Base-by-base conservation (phyloP, 2,329 filamentous ascomycete species). In the Beauveria sp. region DNA sequence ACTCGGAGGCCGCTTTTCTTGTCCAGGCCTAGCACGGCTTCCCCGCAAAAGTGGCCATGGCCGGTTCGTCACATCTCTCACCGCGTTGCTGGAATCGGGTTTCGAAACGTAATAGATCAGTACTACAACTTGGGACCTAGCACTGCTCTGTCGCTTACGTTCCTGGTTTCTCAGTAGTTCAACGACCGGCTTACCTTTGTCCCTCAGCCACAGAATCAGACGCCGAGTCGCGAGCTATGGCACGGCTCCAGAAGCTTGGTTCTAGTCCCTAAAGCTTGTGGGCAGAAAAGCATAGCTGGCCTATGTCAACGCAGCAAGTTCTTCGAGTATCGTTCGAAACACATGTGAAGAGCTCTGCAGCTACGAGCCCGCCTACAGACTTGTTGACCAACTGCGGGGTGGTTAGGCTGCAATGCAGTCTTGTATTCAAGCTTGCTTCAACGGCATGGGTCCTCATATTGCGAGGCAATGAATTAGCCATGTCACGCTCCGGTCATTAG, bases 371-470 rank as follows among this genome's bases (percentile, higher is more conserved):
- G 8, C 26, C 7, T 37, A 12, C 26, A 52, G 40, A 34, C 48
- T 22, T 37, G 12, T 24, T 37, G 12, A 34, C 37, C 10, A 22
- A 20, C 12, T 52, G 52, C 28, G 59, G 43, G 51, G 59, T 55
- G 55, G 22, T 61, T 55, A 44, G 59, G 52, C 59, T 55, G 59
- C 52, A 53, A 61, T 61, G 52, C 59, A 55, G 40, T 61, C 22
- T 54, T 54, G 41, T 54, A 48, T 55, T 55, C 43, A 48, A 59
- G 37, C 56, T 59, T 47, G 37, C 58, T 54, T 53, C 40, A 26
- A 44, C 20, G 12, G 16, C 14, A 22, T 47, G 16, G 7, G 37
- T 20, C 14, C 3, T 37, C 18, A n/a, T 8, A 41, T 22, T 44
- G 14, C 28, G 10, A 41, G 30, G 20, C 26, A 26, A 47, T 3